Conservation (phyloP, 768 basidiomycete genomes). For the Trametes sanguinea region DNA sequence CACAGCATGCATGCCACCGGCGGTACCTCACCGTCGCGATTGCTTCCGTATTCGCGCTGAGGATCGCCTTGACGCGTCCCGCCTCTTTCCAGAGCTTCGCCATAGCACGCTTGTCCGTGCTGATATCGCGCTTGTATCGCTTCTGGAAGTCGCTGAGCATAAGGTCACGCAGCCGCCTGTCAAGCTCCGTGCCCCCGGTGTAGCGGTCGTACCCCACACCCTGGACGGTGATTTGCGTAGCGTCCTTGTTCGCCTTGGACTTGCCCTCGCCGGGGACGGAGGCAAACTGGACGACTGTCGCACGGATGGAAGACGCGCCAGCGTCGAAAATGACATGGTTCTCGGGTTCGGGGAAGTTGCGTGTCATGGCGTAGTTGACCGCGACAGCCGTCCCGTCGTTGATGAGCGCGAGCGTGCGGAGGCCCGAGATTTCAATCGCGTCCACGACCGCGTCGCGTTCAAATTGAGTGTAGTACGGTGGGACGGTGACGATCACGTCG, state of each 20-base stretch:
- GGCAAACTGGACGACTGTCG: slow-evolving; percentile 74
- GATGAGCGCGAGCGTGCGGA: slow-evolving; percentile 80
- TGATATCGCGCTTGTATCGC: slow-evolving; percentile 68
- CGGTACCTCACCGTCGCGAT: slow-evolving; percentile 58
- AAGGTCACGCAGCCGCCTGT: slow-evolving; percentile 79
- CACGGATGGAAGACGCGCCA: slow-evolving; percentile 79
- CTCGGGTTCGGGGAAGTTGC: slow-evolving; percentile 76
- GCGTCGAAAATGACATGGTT: slow-evolving; percentile 94
- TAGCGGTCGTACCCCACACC: slow-evolving; percentile 81
- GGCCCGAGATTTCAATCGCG: slow-evolving; percentile 88
- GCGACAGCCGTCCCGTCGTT: slow-evolving; percentile 96
- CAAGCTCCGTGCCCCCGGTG: slow-evolving; percentile 82
- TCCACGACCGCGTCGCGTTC: slow-evolving; percentile 92
- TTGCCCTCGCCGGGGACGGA: slow-evolving; percentile 49
- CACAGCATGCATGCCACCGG: not conserved
- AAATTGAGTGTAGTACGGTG: slow-evolving; percentile 85
- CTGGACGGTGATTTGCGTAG: slow-evolving; percentile 75
- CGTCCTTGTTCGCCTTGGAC: slow-evolving; percentile 44
- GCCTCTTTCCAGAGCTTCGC: slow-evolving; percentile 96
- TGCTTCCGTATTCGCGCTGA: slow-evolving; percentile 91
- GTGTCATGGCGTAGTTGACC: slow-evolving; percentile 97
- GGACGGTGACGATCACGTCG: slow-evolving; percentile 89
- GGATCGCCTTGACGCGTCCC: slow-evolving; percentile 82
- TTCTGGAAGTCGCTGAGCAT: slow-evolving; percentile 73
- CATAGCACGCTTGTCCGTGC: slow-evolving; percentile 79